Base-by-base conservation (phyloP, 192 early-diverging fungal genomes). In the Coemansia sp. region DNA sequence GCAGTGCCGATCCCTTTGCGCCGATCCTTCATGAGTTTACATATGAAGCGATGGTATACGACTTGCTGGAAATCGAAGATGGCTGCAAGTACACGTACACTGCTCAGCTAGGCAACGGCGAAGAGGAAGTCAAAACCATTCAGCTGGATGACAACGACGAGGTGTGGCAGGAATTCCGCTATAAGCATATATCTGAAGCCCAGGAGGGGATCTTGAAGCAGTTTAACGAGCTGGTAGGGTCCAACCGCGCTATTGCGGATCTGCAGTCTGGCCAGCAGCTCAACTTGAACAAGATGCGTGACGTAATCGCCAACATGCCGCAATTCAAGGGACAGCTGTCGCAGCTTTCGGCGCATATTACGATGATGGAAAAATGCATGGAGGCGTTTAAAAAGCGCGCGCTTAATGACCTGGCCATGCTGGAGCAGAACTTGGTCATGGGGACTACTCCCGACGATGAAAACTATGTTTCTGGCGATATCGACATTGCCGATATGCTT, bases 1-100 rank as follows among this genome's bases (percentile, higher is more conserved):
- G 97, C 50, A 88, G 88, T 2, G 83, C 96, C 40, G 97, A 99
- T 71, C 82, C 90, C 42, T 84, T 87, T 54, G 84, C 91, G 4
- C 94, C 97, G 6, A 82, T 98, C 5, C 71, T 97, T 33, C 96
- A 99, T 76, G 97, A 99, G 71, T 98, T 99, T 57, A 97, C 97
- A 0, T 99, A 99, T 60, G 96, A 99, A 70, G 94, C 97, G 2
- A 97, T 98, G 94, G 84, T 91, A 48, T 86, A 94, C 55, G 97
- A 99, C 68, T 72, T 99, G 58, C 63, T 99, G 9, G 61, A 69
- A 5, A 78, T 82, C n/a, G 66, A 82, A 45, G 61, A 70, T 45
- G 78, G 74, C 18, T 53, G 50, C 28, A 72, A 70, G 65, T 80
- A 63, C 36, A 51, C 31, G 15, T 83, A 83, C 53, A 64, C 59